Percentiles rank a stretch among this genome's conserved stretches.
These are phyloP conservation scores for Lonicera japonica DNA, from an alignment of 129 eudicot species.

Conservation along the genomic window DNA sequence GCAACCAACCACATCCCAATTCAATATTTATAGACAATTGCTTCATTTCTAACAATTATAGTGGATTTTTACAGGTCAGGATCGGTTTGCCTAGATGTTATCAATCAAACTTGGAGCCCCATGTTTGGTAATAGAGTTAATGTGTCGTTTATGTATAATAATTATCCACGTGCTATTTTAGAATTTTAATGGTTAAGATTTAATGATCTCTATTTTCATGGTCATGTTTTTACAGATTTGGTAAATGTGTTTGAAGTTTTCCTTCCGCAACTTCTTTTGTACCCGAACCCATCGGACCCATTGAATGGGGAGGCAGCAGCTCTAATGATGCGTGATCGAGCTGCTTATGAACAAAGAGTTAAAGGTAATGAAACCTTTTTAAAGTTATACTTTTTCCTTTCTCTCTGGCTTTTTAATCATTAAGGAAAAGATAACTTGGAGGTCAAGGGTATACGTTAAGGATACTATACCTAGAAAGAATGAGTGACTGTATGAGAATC, in stretches of 20 bases:
- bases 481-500: too few relatives aligned
- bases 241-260: conserved; percentile 90
- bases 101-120: conserved; percentile 97
- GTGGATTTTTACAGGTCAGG: conserved; percentile 67
- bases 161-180: background rate
- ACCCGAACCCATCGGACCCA: conserved; percentile 91
- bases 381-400: background rate
- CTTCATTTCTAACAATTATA: background rate
- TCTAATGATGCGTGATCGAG: conserved; percentile 74
- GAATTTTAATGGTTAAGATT: background rate
- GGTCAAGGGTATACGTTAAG: too few relatives aligned
- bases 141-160: too few relatives aligned
- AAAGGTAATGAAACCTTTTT: conserved; percentile 49
- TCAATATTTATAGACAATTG: too few relatives aligned
- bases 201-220: conserved; percentile 5
- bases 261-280: conserved; percentile 81
- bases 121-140: conserved; percentile 68
- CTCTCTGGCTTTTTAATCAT: background rate
- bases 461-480: too few relatives aligned
- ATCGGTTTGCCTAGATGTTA: conserved; percentile 90
- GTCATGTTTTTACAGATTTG: conserved; percentile 40
- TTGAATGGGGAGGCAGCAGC: conserved; percentile 88
- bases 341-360: conserved; percentile 70
- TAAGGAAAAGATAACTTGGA: too few relatives aligned
- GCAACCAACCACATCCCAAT: too few relatives aligned